These are phyloP conservation scores for Clohesyomyces aquaticus DNA, from an alignment of 495 filamentous ascomycete genomes.

Conservation along the genomic window DNA sequence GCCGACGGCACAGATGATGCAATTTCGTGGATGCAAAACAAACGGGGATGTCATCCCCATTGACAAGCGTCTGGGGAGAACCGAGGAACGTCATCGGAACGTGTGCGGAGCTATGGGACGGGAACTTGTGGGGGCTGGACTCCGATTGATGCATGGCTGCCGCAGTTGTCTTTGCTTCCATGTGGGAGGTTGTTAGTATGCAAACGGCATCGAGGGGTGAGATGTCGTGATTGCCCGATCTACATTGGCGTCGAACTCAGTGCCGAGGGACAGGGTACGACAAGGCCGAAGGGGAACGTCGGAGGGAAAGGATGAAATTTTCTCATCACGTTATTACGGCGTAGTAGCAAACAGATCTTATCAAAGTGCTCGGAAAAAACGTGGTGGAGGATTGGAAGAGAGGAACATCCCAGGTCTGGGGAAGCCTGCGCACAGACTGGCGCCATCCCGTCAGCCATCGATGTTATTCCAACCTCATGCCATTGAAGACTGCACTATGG, in stretches of 20 bases:
- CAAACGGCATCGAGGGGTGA: slow-evolving; percentile 21
- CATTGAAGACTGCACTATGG: too few species aligned
- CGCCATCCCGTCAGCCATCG: too few species aligned
- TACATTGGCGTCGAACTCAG: slow-evolving; percentile 5
- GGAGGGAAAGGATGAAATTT: too few species aligned
- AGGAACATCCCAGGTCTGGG: too few species aligned
- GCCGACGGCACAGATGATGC: too few species aligned
- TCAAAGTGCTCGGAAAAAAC: too few species aligned
- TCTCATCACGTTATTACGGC: too few species aligned
- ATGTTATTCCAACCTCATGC: slow-evolving; percentile 4
- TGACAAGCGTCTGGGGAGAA: neutral
- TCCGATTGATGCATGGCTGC: slow-evolving; percentile 1
- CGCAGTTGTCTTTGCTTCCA: neutral
- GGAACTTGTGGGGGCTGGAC: neutral
- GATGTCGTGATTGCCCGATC: slow-evolving; percentile 38
- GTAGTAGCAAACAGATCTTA: too few species aligned
- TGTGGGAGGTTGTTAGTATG: neutral
- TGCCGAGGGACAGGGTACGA: neutral
- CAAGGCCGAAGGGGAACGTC: neutral
- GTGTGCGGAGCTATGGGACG: neutral
- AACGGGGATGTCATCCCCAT: neutral
- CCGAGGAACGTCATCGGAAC: slow-evolving; percentile 2
- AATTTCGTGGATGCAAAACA: slow-evolving; percentile 12
- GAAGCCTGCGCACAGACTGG: too few species aligned
- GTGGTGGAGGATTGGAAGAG: too few species aligned